Evolutionary conservation across 2,329 filamentous ascomycete genomes (phyloP), one percentile per base, ranked within the genome.

Genomic region (Xylariales sp.): DNA sequence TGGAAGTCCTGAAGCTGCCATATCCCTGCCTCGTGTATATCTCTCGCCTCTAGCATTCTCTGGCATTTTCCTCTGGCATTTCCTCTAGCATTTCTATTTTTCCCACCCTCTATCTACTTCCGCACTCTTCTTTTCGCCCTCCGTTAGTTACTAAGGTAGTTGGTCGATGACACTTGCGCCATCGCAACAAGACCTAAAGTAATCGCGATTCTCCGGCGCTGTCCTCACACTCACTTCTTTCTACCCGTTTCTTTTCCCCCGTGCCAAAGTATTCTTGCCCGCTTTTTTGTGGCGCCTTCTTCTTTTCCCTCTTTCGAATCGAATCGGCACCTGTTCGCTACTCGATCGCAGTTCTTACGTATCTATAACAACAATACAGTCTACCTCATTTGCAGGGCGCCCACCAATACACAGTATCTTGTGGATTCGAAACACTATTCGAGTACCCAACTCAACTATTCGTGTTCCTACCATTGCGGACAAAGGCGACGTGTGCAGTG

Each of bases 401-500:
- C 34, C 28, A 30, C 18, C 43, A 49, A 16, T 39, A 45, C 9
- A 28, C 36, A 10, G 23, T 41, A 43, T 41, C 32, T 3, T 5
- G 50, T 14, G 12, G 46, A 30, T 32, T 50, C 45, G 18, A 18
- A 46, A 32, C 56, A 43, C 34, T 50, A 41, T 45, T 45, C 57
- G 46, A 56, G 49, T 54, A 23, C 23, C 23, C 23, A 23, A 23
- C 23, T 23, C 23, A 48, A 54, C 45, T n/a, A 36, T 50, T 50
- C 36, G 45, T 63, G 49, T 36, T 34, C 50, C 61, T 62, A 54
- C 66, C 66, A 63, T 65, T 14, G 32, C 45, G n/a, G 32, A 64
- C 60, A 62, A 65, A 62, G 58, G 48, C 43, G 52, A 55, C 64
- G 60, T 57, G 60, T 69, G 64, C 60, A 53, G 61, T 56, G 18